phyloP scores from a whole-genome alignment of 164 flowering plant genomes.

The Protea cynaroides region DNA sequence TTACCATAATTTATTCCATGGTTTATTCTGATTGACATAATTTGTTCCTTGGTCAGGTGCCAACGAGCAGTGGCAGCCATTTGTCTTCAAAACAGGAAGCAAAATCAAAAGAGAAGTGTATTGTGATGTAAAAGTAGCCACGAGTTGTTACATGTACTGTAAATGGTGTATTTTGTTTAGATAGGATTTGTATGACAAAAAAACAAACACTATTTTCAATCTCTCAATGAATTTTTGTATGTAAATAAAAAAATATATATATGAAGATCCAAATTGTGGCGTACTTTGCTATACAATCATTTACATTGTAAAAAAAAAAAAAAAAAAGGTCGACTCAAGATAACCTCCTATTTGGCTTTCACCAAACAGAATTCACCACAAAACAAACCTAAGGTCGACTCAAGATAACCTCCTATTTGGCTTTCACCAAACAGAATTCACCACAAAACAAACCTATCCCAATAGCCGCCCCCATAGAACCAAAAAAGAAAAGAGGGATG shows the following conservation, averaged over 20 bases:
- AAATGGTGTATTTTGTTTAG: constrained; percentile 16
- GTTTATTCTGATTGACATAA: not conserved
- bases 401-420: too few relatives aligned
- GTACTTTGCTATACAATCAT: too few relatives aligned
- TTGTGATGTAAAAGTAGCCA: constrained; percentile 46
- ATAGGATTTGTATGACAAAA: not conserved
- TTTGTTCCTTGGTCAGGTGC: constrained; percentile 28
- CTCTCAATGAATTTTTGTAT: not conserved
- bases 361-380: too few relatives aligned
- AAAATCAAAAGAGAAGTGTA: constrained; percentile 64
- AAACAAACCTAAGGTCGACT: not conserved
- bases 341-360: too few relatives aligned
- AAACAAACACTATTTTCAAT: not conserved
- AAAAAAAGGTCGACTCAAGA: not conserved
- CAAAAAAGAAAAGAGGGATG: too few relatives aligned
- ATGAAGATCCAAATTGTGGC: too few relatives aligned
- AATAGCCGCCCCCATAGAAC: too few relatives aligned
- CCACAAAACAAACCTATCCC: too few relatives aligned
- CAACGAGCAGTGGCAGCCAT: constrained; percentile 30
- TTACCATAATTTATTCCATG: too few relatives aligned
- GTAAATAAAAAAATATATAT: not conserved
- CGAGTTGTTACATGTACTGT: constrained; percentile 13
- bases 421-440: too few relatives aligned
- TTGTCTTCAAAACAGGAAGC: constrained; percentile 38
- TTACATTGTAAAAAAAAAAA: not conserved